phyloP scores from a whole-genome alignment of 78 protist genomes.

The Cavenderia fasciculata region DNA sequence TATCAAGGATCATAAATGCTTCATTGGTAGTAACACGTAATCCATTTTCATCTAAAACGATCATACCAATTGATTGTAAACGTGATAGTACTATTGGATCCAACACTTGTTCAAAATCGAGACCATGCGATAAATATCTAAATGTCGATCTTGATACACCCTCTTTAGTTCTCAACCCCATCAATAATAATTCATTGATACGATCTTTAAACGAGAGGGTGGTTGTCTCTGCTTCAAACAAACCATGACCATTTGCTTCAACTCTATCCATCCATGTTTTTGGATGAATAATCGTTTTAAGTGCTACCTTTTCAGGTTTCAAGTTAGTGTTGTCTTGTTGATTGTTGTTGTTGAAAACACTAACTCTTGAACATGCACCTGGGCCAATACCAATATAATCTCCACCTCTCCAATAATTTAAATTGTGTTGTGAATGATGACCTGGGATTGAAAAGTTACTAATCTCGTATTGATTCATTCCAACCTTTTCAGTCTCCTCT shows the following conservation, averaged over 20 bases:
- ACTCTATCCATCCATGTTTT: constrained; percentile 39
- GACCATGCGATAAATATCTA: constrained; percentile 1
- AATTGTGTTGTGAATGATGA: constrained; percentile 41
- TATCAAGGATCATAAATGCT: too few species aligned
- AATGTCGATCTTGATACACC: constrained; percentile 43
- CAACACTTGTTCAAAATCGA: not conserved
- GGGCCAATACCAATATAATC: constrained; percentile 84
- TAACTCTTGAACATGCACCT: constrained; percentile 73
- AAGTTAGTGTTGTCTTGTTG: not conserved
- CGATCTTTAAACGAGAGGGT: constrained; percentile 12
- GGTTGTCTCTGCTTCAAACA: not conserved
- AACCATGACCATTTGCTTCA: not conserved
- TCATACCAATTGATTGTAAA: too few species aligned
- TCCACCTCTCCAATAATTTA: constrained; percentile 80
- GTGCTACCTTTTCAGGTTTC: not conserved
- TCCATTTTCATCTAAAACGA: too few species aligned
- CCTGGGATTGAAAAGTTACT: not conserved
- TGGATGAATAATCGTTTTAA: constrained; percentile 25
- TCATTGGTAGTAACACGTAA: too few species aligned
- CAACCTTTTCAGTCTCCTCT: not conserved
- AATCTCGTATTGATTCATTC: constrained; percentile 62
- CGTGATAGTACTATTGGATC: too few species aligned
- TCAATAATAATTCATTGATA: constrained; percentile 22
- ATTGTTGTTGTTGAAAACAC: not conserved
- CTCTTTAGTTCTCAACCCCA: constrained; percentile 60